Percentiles rank a stretch among this genome's conserved stretches.
Evolutionary conservation across 495 filamentous ascomycete genomes (phyloP).

Genomic region (Penicillium subrubescens): DNA sequence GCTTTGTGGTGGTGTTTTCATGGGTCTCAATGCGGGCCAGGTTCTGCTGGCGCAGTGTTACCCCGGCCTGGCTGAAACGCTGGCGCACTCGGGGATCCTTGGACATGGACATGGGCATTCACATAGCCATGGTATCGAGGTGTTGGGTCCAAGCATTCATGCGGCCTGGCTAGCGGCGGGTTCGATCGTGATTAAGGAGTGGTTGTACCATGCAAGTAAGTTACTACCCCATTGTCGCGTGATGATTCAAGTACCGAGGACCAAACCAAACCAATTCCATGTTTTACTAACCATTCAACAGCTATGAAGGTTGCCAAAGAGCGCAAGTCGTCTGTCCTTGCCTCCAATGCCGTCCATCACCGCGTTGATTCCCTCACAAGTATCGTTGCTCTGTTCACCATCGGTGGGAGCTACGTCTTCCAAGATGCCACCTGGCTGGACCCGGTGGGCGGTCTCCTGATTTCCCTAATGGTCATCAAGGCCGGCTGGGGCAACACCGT

Average conservation of each 20-base stretch:
- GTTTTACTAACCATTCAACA: conserved; percentile 37
- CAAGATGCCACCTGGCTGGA: conserved; percentile 86
- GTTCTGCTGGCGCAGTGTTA: conserved; percentile 80
- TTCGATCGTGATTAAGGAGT: conserved; percentile 91
- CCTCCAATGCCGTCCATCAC: conserved; percentile 95
- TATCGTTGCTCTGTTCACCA: conserved; percentile 85
- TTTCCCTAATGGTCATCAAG: conserved; percentile 88
- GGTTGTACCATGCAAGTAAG: conserved; percentile 95
- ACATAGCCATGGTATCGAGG: conserved; percentile 59
- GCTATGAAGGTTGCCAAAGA: conserved; percentile 96
- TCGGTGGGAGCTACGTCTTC: conserved; percentile 85
- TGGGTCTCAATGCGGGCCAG: conserved; percentile 78
- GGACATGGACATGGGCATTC: conserved; percentile 63
- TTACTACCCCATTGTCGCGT: conserved; percentile 15
- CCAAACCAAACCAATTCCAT: background rate
- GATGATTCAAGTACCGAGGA: background rate
- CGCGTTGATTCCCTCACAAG: conserved; percentile 93
- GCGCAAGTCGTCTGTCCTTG: conserved; percentile 93
- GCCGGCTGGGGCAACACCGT: conserved; percentile 87
- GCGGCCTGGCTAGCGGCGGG: conserved; percentile 95
- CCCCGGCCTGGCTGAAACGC: conserved; percentile 65
- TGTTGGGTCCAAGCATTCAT: conserved; percentile 77
- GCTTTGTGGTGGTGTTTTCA: conserved; percentile 83
- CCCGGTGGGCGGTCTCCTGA: conserved; percentile 89
- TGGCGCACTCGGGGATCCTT: conserved; percentile 56